Evolutionary conservation across 345 rosid species (phyloP), one percentile per base, ranked within the genome.

Genomic region (Mercurialis annua): DNA sequence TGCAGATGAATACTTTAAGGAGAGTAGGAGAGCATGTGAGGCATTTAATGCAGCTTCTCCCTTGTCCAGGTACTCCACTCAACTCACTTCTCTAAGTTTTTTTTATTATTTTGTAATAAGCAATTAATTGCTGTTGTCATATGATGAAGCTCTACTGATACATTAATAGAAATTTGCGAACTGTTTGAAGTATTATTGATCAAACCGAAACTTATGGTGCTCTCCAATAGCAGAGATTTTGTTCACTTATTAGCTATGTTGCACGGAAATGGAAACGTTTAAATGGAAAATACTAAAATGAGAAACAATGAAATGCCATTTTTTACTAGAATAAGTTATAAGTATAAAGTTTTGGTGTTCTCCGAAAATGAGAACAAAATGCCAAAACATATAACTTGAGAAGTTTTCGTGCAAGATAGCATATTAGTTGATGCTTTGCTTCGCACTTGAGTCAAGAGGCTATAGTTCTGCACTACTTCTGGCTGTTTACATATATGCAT

Each of bases 1-100:
- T 50, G 93, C 98, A 55, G 97, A 95, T 64, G 99, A 90, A 65
- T 91, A 76, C 77, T 83, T 92, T 64, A 87, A 83, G 77, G 98
- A 89, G 77, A 86, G 99, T 76, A 90, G 83, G 76, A 85, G 80
- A 81, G 82, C 90, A 11, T 87, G 83, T 31, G 96, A 88, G 76
- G 86, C 87, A 50, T 95, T 95, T 68, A 80, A 88, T 70, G 80
- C 84, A 5, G 75, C 85, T 66, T 60, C 84, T 62, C 99, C 99
- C 70, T 77, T 84, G 64, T 91, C 99, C 69, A 85, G 97, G 99
- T 94, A 82, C 69, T 53, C 50, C 76, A 53, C 38, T 5, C 21
- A 31, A 66, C 55, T 24, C 50, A 27, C 60, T 46, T 16, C 46
- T 48, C 4, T 48, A 48, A 6, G 14, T 11, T 29, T 56, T 40